phyloP scores from a whole-genome alignment of 495 filamentous ascomycete species.

The Penicillium turbatum region DNA sequence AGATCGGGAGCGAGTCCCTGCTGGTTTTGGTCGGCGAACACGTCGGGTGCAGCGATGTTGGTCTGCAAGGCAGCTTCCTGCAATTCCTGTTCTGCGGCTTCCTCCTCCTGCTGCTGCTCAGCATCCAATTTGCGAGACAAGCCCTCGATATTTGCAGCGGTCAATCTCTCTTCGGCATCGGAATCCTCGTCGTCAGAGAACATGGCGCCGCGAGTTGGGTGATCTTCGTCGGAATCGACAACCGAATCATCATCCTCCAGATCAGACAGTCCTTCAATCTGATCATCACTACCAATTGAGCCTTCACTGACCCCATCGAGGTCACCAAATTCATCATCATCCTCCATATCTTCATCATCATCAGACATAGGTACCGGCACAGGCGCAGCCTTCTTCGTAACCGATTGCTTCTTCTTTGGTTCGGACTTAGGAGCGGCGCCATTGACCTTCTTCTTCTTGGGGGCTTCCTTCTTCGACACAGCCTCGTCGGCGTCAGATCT shows the following conservation, averaged over 20 bases:
- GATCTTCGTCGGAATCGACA: conserved; percentile 70
- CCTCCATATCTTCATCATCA: conserved; percentile 37
- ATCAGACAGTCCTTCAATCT: conserved; percentile 48
- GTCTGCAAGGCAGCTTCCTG: conserved; percentile 89
- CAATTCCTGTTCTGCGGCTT: conserved; percentile 60
- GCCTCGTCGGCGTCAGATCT: conserved; percentile 44
- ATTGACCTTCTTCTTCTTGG: conserved; percentile 11
- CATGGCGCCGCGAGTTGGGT: conserved; percentile 54
- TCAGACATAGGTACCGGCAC: conserved; percentile 46
- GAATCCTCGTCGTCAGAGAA: conserved; percentile 96
- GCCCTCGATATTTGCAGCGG: conserved; percentile 93
- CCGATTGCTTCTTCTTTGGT: conserved; percentile 32
- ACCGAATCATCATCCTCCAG: conserved; percentile 60
- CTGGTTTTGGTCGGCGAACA: conserved; percentile 60
- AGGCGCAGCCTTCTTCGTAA: conserved; percentile 37
- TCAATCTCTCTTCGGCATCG: conserved; percentile 85
- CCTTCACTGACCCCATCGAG: conserved; percentile 45
- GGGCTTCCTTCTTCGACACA: conserved; percentile 21
- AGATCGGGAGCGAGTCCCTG: conserved; percentile 77
- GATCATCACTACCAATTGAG: conserved; percentile 50
- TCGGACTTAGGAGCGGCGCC: neutral
- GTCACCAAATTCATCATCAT: conserved; percentile 52
- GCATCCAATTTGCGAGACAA: conserved; percentile 77
- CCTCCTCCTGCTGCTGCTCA: conserved; percentile 62
- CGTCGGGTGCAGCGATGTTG: conserved; percentile 77